Base-by-base conservation (phyloP, 805 yeast species). In the Candida krabiensis region DNA sequence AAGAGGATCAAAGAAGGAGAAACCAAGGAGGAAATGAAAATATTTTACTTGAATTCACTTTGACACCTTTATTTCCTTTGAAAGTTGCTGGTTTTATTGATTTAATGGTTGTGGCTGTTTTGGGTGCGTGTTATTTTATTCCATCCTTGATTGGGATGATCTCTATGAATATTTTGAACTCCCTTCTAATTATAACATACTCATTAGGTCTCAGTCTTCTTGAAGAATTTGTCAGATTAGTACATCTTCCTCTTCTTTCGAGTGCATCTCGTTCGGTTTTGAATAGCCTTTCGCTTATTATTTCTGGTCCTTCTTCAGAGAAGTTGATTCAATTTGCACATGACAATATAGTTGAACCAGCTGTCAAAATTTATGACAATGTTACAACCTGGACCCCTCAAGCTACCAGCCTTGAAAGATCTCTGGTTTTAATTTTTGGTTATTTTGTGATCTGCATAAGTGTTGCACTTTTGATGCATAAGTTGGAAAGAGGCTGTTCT, bases 401-500 rank as follows among this genome's bases (percentile, higher is more conserved):
- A 11, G 30, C 49, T 15, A 28, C 35, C 9, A 7, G 28, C 2
- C 22, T 29, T 19, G 61, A 59, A 32, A 42, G 60, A 27, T 16
- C 40, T 1, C 7, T 39, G 4, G 48, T 52, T 9, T 18, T 44
- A 9, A 12, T 34, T 3, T n/a, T 46, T 9, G 66, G 66, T 5
- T 55, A 53, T 30, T 3, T 33, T 2, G 21, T 39, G 3, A 19
- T 50, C 9, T 48, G 41, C 1, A 4, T 37, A 2, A 11, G 37
- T 0, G 33, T 56, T 5, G 30, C 30, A 11, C 13, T 37, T 0
- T 19, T 41, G 3, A 59, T 61, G 64, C 33, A 43, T 24, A 38
- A 37, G 18, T 33, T 60, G 35, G 65, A 61, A 35, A 44, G 33
- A 4, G 53, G 56, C 1, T 56, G 63, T 27, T 49, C 68, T 1